Evolutionary conservation across 306 rosid genomes (phyloP).

Genomic region (Fragaria nilgerrensis): DNA sequence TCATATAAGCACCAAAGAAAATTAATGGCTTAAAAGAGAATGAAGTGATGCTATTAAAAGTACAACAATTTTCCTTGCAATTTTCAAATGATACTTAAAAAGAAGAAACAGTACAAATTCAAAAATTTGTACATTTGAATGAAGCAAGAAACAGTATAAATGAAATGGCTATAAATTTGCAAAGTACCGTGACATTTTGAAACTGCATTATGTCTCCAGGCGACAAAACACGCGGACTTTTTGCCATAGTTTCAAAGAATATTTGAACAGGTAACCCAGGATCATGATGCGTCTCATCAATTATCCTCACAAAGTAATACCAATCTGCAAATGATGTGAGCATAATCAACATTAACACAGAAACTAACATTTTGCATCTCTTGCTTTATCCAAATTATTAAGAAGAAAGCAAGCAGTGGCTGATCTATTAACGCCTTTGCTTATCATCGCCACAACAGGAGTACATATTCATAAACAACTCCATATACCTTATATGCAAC

Average conservation of each 20-base stretch:
- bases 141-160: not conserved
- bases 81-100: not conserved
- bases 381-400: not conserved
- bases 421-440: not conserved
- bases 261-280: constrained; percentile 44
- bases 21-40: not conserved
- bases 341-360: constrained; percentile 8
- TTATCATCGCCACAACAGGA: not conserved
- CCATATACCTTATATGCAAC: not conserved
- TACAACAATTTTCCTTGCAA: not conserved
- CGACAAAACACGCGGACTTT: constrained; percentile 52
- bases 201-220: constrained; percentile 67
- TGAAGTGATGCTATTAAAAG: not conserved
- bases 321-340: constrained; percentile 49
- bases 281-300: constrained; percentile 45
- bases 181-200: constrained; percentile 42
- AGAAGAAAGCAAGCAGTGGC: not conserved
- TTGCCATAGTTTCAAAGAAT: constrained; percentile 39
- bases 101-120: not conserved
- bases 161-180: not conserved
- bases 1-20: not conserved
- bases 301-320: constrained; percentile 40
- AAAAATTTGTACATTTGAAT: not conserved
- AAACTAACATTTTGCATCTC: not conserved
- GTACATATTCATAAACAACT: not conserved